Evolutionary conservation across 2,329 filamentous ascomycete species (phyloP).

Genomic region (Aspergillus viridinutans): DNA sequence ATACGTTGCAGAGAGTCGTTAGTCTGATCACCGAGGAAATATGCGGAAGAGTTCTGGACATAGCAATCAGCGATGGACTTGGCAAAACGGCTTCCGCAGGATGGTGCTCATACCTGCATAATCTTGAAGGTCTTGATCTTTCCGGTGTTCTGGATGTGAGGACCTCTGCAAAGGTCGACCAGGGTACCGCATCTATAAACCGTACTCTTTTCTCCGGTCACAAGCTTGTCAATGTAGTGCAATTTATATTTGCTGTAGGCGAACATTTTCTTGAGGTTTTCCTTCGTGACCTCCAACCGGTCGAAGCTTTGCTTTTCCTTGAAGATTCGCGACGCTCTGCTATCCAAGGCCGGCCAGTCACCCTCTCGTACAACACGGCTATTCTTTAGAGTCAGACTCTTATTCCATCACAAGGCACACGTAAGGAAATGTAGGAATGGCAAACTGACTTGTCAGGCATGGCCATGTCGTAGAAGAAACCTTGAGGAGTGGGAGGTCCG

Average conservation of each 20-base stretch:
- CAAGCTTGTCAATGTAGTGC: conserved; percentile 92
- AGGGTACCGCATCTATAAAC: conserved; percentile 92
- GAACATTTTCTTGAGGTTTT: conserved; percentile 93
- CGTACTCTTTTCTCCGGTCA: conserved; percentile 86
- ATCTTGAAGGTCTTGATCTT: conserved; percentile 93
- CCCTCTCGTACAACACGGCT: conserved; percentile 62
- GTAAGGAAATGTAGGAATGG: conserved; percentile 14
- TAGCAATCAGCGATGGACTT: conserved; percentile 13
- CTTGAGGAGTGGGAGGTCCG: conserved; percentile 84
- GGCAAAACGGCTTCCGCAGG: not conserved
- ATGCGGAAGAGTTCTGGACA: conserved; percentile 66
- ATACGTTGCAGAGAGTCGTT: conserved; percentile 96
- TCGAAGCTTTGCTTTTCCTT: conserved; percentile 97
- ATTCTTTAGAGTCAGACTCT: conserved; percentile 20
- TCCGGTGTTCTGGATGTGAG: conserved; percentile 89
- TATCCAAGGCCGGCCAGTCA: conserved; percentile 84
- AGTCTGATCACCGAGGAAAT: conserved; percentile 88
- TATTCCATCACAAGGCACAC: not conserved
- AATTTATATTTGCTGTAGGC: conserved; percentile 98
- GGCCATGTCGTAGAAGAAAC: conserved; percentile 98
- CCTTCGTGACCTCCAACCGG: conserved; percentile 81
- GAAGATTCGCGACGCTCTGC: conserved; percentile 74
- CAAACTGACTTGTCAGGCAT: conserved; percentile 57
- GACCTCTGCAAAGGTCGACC: conserved; percentile 92
- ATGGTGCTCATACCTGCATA: conserved; percentile 58